These are phyloP conservation scores for Penicillium hesseltinei DNA, from an alignment of 2,329 filamentous ascomycete species.

Conservation along the genomic window DNA sequence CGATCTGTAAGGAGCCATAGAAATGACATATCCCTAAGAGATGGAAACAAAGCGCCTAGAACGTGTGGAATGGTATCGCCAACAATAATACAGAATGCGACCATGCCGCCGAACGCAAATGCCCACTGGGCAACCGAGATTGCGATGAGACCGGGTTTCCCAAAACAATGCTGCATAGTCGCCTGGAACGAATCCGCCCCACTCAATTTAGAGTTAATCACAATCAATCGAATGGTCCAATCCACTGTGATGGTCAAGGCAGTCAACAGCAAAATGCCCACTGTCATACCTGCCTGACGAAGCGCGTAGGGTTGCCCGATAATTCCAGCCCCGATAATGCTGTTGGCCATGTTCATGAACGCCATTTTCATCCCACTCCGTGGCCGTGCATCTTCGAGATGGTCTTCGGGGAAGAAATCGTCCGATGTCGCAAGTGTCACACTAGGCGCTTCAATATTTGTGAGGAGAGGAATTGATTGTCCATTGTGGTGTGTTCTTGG, in stretches of 20 bases:
- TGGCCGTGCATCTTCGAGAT: conserved; percentile 64
- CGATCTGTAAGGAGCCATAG: conserved; percentile 80
- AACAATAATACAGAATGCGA: conserved; percentile 96
- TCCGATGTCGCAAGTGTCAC: conserved; percentile 66
- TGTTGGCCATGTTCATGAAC: conserved; percentile 99
- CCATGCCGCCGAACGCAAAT: conserved; percentile 98
- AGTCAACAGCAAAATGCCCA: conserved; percentile 75
- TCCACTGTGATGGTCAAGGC: conserved; percentile 80
- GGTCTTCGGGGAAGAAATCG: conserved; percentile 57
- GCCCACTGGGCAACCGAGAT: conserved; percentile 94
- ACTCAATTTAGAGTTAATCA: conserved; percentile 95
- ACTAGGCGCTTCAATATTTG: conserved; percentile 78
- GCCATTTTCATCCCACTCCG: conserved; percentile 83
- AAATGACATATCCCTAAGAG: conserved; percentile 68
- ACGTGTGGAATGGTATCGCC: conserved; percentile 96
- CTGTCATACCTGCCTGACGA: conserved; percentile 80
- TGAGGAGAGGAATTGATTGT: conserved; percentile 68
- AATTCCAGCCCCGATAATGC: conserved; percentile 78
- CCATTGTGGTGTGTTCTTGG: conserved; percentile 41
- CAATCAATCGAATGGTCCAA: conserved; percentile 97
- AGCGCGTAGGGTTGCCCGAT: conserved; percentile 94
- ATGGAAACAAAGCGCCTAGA: conserved; percentile 76
- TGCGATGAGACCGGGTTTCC: conserved; percentile 79
- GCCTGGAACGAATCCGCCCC: conserved; percentile 92
- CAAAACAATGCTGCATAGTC: conserved; percentile 94